Evolutionary conservation across 768 basidiomycete genomes (phyloP).

Genomic region (Phaeotremella fagi): DNA sequence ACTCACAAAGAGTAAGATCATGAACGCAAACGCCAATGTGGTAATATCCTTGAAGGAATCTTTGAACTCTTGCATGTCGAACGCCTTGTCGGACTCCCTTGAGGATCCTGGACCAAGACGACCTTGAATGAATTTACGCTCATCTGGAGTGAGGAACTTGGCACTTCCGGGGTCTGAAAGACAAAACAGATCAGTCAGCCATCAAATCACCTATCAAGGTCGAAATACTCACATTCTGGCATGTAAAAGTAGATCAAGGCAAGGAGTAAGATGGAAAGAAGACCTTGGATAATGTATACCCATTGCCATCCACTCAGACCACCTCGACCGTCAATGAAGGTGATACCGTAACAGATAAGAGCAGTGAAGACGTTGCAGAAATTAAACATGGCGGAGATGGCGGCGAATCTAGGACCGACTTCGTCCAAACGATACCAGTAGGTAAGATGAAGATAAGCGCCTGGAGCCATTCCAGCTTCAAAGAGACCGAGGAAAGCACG

Average conservation of each 20-base stretch:
- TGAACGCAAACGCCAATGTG: constrained; percentile 2
- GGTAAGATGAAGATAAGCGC: constrained; percentile 11
- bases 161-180: constrained; percentile 14
- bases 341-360: constrained; percentile 3
- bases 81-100: constrained; percentile 15
- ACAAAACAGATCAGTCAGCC: constrained; percentile 13
- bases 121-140: constrained; percentile 20
- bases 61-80: constrained; percentile 16
- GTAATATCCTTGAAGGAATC: constrained; percentile 9
- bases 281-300: constrained; percentile 13
- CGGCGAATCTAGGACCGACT: constrained; percentile 9
- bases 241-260: constrained; percentile 11
- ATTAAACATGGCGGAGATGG: background rate
- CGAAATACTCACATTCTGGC: constrained; percentile 10
- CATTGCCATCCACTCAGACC: constrained; percentile 23
- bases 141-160: constrained; percentile 25
- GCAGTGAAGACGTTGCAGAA: background rate
- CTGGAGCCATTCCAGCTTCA: constrained; percentile 29
- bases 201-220: constrained; percentile 4
- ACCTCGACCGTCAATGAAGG: constrained; percentile 19
- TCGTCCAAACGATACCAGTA: constrained; percentile 35
- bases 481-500: constrained; percentile 26
- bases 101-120: constrained; percentile 25
- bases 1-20: constrained; percentile 9
- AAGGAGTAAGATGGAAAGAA: constrained; percentile 8